A percentile compares a stretch with the other conserved stretches of the same genome.
phyloP scores from a whole-genome alignment of 176 grass and related monocot species.

The maize (Zea mays) region DNA sequence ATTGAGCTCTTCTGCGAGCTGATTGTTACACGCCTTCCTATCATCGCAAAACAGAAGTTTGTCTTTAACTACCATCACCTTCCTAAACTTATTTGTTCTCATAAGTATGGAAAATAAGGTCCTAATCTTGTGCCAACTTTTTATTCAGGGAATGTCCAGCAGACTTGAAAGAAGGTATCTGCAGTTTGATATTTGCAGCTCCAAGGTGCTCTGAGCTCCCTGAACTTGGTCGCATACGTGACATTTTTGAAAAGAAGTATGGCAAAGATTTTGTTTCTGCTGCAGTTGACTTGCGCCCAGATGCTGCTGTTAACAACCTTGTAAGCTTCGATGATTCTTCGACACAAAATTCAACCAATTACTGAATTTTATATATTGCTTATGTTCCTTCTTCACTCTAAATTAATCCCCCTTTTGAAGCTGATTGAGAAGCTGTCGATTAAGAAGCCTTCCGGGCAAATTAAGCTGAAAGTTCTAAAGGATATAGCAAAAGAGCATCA shows the following conservation, averaged over 20 bases:
- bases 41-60: slow-evolving; percentile 89
- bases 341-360: neutral
- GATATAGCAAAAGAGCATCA: slow-evolving; percentile 93
- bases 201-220: slow-evolving; percentile 96
- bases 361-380: neutral
- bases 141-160: slow-evolving; percentile 76
- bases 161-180: slow-evolving; percentile 98
- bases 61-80: slow-evolving; percentile 18
- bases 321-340: slow-evolving; percentile 44
- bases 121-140: slow-evolving; percentile 20
- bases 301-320: slow-evolving; percentile 81
- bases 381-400: slow-evolving; percentile 29
- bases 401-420: slow-evolving; percentile 48
- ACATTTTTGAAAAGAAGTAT: slow-evolving; percentile 92
- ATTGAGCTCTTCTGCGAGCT: slow-evolving; percentile 95
- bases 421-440: slow-evolving; percentile 94
- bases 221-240: slow-evolving; percentile 71
- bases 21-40: slow-evolving; percentile 74
- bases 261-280: slow-evolving; percentile 88
- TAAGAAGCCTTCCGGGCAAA: slow-evolving; percentile 81
- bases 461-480: slow-evolving; percentile 82
- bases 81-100: neutral
- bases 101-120: slow-evolving; percentile 12
- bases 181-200: slow-evolving; percentile 89
- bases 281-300: slow-evolving; percentile 69